Base-by-base conservation (phyloP, 352 stramenopile species). In the Phytophthora capsici region DNA sequence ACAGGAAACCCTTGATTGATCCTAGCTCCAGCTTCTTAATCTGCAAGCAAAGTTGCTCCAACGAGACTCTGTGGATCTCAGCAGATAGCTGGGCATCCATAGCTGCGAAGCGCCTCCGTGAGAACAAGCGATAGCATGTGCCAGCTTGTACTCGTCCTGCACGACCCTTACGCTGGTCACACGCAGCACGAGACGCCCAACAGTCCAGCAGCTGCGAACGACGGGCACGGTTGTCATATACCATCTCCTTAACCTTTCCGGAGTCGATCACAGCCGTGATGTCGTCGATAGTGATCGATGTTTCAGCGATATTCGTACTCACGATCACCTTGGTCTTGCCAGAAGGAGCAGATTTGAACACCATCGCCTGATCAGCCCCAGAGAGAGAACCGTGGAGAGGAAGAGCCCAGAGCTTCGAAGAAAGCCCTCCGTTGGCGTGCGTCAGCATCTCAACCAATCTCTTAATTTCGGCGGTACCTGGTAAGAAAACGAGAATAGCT, bases 261-360 rank as follows among this genome's bases (percentile, higher is more conserved):
- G 78, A 90, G 66, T 96, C 88, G 19, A 96, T 90, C 22, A 96
- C 89, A 6, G 79, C 82, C 16, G 88, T 94, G 43, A 95, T 89
- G 51, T 96, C 89, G 55, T 96, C 82, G 71, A 96, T 95, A 44
- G 89, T 96, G 45, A 96, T 94, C 4, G 86, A 95, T 16, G 88
- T 96, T 71, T 96, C 89, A n/a, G 88, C 88, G 40, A 96, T 89
- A 62, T 96, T 96, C 13, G 89, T 96, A 36, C 82, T 91, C 25
- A 96, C 75, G 37, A 96, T 93, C 16, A 96, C 77, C 70, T 96
- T 96, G 8, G 70, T 91, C 52, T 89, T 91, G 3, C 76, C 71
- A n/a, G 64, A 45, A 0, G 84, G 84, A 3, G 84, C 70, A 13
- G 82, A 64, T 9, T 85, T 77, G 57, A 96, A 94, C 9, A 93